Evolutionary conservation across 1,139 yeast species (phyloP), one percentile per base, ranked within the genome.

Genomic region (Yamadazyma conglobata): DNA sequence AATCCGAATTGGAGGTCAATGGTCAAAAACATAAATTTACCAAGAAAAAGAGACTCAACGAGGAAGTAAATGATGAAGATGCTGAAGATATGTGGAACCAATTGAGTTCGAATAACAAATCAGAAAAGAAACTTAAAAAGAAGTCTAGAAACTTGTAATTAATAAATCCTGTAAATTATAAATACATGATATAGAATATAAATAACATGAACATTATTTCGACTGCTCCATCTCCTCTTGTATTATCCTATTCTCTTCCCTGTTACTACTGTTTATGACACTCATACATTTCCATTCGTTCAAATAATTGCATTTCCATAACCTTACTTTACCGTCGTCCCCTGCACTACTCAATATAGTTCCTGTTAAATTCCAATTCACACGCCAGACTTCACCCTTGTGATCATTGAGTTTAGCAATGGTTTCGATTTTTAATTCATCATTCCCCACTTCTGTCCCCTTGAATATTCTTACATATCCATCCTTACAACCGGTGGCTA

Each of bases 401-500:
- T 87, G 96, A 48, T 86, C 95, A 42, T 73, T 78, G 32, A 68
- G 47, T 35, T 60, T 53, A 6, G 70, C 73, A 37, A 63, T 45
- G 3, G 58, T 52, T 25, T 62, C 71, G 17, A 64, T 52, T 36
- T 53, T 52, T 35, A 68, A 48, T 19, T 57, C 69, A 4, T 60
- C 60, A 33, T 43, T 46, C 31, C 47, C 35, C 35, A 43, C 50
- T 53, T 56, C 84, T 65, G 28, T 68, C 3, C 88, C 69, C 55
- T 83, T 85, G 65, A 82, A 89, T 3, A 91, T 82, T 32, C 97
- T 72, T 12, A 91, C 89, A 48, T 68, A 79, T 0, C 97, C 98
- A 55, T 91, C 98, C 54, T 88, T 88, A 52, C 95, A 87, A 3
- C 95, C 98, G 0, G 97, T 89, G 1, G 98, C 98, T 27, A 91